Percentiles rank a stretch among this genome's conserved stretches.
These are phyloP conservation scores for Metschnikowia kofuensis DNA, from an alignment of 805 yeast genomes.

Conservation along the genomic window DNA sequence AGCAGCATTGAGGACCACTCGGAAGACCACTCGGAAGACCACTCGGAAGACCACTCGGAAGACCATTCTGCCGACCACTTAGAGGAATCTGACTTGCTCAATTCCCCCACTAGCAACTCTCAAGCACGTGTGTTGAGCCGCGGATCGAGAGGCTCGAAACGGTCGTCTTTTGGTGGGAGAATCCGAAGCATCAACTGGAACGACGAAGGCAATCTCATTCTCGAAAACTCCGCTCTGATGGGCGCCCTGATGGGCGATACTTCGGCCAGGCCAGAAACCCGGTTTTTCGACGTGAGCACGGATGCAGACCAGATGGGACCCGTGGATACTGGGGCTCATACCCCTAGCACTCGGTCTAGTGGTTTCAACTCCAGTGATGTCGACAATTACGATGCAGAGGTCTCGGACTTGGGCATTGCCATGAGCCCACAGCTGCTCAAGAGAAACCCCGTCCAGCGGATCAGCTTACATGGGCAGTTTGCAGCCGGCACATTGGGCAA, in stretches of 20 bases:
- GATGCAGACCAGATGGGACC: not conserved
- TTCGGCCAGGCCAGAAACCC: constrained; percentile 14
- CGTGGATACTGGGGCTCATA: too few relatives aligned
- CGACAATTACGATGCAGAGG: constrained; percentile 38
- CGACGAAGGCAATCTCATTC: constrained; percentile 30
- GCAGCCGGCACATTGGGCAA: constrained; percentile 8
- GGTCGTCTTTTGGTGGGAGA: constrained; percentile 15
- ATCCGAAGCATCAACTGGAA: constrained; percentile 44
- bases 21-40: too few relatives aligned
- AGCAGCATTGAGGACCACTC: constrained; percentile 7
- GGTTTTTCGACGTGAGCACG: constrained; percentile 23
- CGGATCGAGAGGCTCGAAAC: constrained; percentile 2
- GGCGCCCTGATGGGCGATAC: constrained; percentile 12
- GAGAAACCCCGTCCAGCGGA: constrained; percentile 19
- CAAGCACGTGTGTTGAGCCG: too few relatives aligned
- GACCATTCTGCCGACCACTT: too few relatives aligned
- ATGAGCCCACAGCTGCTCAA: constrained; percentile 35
- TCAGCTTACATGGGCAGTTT: constrained; percentile 25
- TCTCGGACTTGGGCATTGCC: constrained; percentile 43
- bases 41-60: too few relatives aligned
- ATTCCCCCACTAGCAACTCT: too few relatives aligned
- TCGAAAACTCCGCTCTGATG: constrained; percentile 22
- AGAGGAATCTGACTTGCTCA: too few relatives aligned
- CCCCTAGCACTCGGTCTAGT: constrained; percentile 5
- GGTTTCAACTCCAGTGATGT: constrained; percentile 29